phyloP scores from a whole-genome alignment of 1,139 yeast species.

The Taphrina flavorubra region DNA sequence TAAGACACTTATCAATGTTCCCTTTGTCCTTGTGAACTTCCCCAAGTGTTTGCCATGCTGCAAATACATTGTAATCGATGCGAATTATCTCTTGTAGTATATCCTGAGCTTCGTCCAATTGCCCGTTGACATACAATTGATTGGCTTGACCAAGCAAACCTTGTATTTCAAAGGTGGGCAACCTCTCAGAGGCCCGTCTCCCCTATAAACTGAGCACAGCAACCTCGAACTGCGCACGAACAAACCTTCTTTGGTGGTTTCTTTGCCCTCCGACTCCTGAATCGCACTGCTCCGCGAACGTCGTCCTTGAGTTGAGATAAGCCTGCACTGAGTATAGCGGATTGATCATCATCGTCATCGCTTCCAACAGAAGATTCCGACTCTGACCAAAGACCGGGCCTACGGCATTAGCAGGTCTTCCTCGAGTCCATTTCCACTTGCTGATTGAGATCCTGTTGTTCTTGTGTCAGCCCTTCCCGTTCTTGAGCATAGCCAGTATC shows the following conservation, averaged over 20 bases:
- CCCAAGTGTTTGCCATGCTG: slow-evolving; percentile 85
- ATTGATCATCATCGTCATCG: not conserved
- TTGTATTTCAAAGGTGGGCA: slow-evolving; percentile 72
- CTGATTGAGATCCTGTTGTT: slow-evolving; percentile 10
- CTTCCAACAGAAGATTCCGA: slow-evolving; percentile 16
- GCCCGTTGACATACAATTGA: slow-evolving; percentile 73
- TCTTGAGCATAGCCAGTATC: not conserved
- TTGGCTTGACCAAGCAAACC: slow-evolving; percentile 72
- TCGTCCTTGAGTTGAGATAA: slow-evolving; percentile 18
- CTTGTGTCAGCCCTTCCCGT: not conserved
- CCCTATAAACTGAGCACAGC: slow-evolving; percentile 10
- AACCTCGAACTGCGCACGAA: too few species aligned
- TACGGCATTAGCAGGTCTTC: not conserved
- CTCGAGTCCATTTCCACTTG: not conserved
- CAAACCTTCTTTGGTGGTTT: slow-evolving; percentile 13
- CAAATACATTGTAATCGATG: slow-evolving; percentile 74
- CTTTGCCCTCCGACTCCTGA: slow-evolving; percentile 12
- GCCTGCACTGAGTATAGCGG: not conserved
- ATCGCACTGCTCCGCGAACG: slow-evolving; percentile 28
- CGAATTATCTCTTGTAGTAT: slow-evolving; percentile 75
- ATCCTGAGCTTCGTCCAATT: slow-evolving; percentile 69
- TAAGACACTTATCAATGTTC: slow-evolving; percentile 72
- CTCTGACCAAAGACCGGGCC: slow-evolving; percentile 31
- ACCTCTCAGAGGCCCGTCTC: slow-evolving; percentile 27
- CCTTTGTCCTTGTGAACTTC: slow-evolving; percentile 78